These are phyloP conservation scores for Fusarium sp. DNA, from an alignment of 2,329 filamentous ascomycete genomes.

Conservation along the genomic window DNA sequence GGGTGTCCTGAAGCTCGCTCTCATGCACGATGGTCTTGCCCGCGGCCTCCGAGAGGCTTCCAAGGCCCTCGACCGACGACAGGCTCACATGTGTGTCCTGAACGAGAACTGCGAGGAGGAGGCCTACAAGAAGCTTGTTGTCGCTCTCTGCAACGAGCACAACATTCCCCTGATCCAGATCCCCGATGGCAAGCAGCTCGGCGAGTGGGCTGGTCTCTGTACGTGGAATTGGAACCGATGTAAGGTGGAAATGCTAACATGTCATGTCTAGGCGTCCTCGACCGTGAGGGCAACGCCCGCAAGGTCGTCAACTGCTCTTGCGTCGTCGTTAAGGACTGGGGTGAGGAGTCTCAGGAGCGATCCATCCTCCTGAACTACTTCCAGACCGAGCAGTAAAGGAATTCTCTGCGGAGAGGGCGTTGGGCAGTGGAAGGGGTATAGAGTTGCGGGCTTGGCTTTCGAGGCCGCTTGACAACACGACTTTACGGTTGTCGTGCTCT, in stretches of 20 bases:
- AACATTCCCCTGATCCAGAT: conserved; percentile 99
- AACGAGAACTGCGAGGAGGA: conserved; percentile 99
- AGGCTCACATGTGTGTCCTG: conserved; percentile 99
- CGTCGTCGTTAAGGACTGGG: conserved; percentile 99
- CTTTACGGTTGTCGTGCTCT: conserved; percentile 61
- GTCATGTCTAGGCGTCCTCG: conserved; percentile 81
- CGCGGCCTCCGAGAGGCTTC: conserved; percentile 97
- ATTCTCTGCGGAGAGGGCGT: conserved; percentile 43
- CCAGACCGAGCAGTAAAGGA: conserved; percentile 84
- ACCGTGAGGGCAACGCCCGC: conserved; percentile 98
- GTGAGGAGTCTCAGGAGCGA: conserved; percentile 99
- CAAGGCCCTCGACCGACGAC: conserved; percentile 98
- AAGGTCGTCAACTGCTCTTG: conserved; percentile 99
- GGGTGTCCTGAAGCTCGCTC: conserved; percentile 97
- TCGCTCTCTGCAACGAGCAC: conserved; percentile 98
- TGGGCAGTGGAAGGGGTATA: conserved; percentile 52
- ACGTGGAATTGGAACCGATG: conserved; percentile 62
- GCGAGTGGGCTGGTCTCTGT: conserved; percentile 99
- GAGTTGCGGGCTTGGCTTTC: conserved; percentile 52
- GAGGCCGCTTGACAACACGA: conserved; percentile 51
- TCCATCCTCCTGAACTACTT: conserved; percentile 99
- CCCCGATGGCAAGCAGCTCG: conserved; percentile 98
- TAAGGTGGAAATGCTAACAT: conserved; percentile 46
- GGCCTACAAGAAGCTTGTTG: conserved; percentile 99
- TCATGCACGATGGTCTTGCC: conserved; percentile 99